Evolutionary conservation across 2,329 filamentous ascomycete species (phyloP), one percentile per base, ranked within the genome.

Genomic region (Cordyceps militaris): DNA sequence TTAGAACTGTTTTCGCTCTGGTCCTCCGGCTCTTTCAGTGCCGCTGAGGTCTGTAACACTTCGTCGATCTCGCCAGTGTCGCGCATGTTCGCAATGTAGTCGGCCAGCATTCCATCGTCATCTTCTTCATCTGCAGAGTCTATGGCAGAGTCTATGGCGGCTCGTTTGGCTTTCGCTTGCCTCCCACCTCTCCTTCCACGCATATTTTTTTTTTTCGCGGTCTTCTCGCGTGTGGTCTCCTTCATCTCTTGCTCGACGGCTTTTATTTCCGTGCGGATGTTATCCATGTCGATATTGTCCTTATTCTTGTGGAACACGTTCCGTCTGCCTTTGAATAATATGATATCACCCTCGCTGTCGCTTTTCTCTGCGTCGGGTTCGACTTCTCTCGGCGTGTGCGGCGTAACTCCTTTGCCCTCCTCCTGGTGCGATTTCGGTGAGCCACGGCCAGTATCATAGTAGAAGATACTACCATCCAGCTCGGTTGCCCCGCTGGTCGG

Each of bases 71-170:
- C 72, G 26, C 74, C 75, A 49, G 78, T 76, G 1, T 76, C 76
- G 19, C 71, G 71, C 65, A 89, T 77, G 61, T 91, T 89, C 44
- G 81, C 79, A 65, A 90, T 85, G 64, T 91, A 91, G 65, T 92
- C 88, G 1, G 82, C 80, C 63, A 85, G 72, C 43, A 84, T 74
- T 1, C 77, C 80, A 40, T 85, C 81, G 19, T 86, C 79, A 8
- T 79, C 75, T 2, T 69, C 70, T 13, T 64, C 64, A 53, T 9
- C 52, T 9, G 36, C 7, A 30, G n/a, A n/a, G n/a, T 48, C 64
- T 54, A 9, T 53, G 13, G 36, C 7, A 30, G n/a, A n/a, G n/a
- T 48, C 4, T 14, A 5, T 6, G 14, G 9, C 21, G 21, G 24
- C 43, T 56, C 63, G 59, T 24, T 61, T 59, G 9, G 44, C 36